These are phyloP conservation scores for Tricholoma sp. DNA, from an alignment of 768 basidiomycete species.

Conservation along the genomic window DNA sequence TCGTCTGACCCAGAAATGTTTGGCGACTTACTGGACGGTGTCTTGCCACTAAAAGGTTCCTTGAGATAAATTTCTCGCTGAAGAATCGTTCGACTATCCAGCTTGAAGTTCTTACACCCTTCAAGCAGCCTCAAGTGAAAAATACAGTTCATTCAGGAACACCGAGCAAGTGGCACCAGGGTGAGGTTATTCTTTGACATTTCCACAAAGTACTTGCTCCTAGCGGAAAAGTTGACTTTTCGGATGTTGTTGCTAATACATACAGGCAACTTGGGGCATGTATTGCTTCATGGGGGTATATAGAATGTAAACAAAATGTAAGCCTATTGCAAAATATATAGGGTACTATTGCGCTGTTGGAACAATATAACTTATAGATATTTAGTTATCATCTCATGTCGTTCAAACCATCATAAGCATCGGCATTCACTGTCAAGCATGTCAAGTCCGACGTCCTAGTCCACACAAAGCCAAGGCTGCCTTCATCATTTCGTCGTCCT, in stretches of 20 bases:
- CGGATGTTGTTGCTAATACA: no score
- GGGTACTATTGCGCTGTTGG: not conserved
- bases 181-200: no score
- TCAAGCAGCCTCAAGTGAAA: no score
- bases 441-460: constrained; percentile 28
- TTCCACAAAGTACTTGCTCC: no score
- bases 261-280: not conserved
- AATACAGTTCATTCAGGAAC: no score
- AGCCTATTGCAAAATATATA: not conserved
- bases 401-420: constrained; percentile 1
- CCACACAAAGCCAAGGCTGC: constrained; percentile 68
- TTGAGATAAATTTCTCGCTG: no score
- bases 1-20: constrained; percentile 17
- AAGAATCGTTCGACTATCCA: no score
- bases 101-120: no score
- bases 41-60: not conserved
- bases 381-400: not conserved
- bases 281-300: not conserved
- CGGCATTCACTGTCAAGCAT: constrained; percentile 9
- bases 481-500: constrained; percentile 66
- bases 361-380: constrained; percentile 15
- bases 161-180: no score
- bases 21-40: constrained; percentile 10
- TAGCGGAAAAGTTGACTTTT: no score
- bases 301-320: not conserved